Evolutionary conservation across 805 yeast genomes (phyloP), one percentile per base, ranked within the genome.

Genomic region (Yarrowia alimentaria): DNA sequence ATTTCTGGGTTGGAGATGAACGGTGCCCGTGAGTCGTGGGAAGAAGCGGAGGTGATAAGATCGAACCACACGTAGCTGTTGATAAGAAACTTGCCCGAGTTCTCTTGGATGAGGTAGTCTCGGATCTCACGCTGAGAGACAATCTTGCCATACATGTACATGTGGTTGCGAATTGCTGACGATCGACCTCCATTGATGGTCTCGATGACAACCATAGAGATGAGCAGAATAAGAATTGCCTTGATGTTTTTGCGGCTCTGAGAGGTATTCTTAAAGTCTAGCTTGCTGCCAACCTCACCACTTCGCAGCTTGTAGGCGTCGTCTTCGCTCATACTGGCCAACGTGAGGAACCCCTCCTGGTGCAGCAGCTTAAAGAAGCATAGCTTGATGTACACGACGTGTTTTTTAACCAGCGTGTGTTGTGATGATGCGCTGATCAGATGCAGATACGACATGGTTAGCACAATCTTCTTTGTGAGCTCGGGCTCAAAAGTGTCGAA

Each of bases 21-120:
- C 12, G 50, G 50, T 1, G 50, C 29, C 3, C 50, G 21, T 0
- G 37, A 30, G 17, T 43, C 50, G 22, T 31, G 37, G 4, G 50
- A 43, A 1, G 37, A 10, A 3, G 50, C 50, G 1, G 50, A 29
- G 10, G 37, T 30, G n/a, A 43, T 43, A n/a, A 43, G 21, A 13
- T 43, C 50, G 8, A 43, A 43, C 50, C 50, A 43, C 16, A 24
- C 37, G 13, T 43, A 43, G 3, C 22, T 16, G 37, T 43, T 43
- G 50, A 43, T 43, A n/a, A 43, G 22, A 21, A 43, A 43, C 50
- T 43, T 43, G 26, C 50, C 50, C 17, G 50, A 29, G 21, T 43
- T 43, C 13, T 30, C 26, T 4, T 11, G 7, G n/a, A 43, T 24
- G n/a, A 43, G 50, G 18, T 30, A 31, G 17, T 30, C 37, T 1